Evolutionary conservation across 75 land plant genomes (phyloP), one percentile per base, ranked within the genome.

Genomic region (Azolla pinnata): DNA sequence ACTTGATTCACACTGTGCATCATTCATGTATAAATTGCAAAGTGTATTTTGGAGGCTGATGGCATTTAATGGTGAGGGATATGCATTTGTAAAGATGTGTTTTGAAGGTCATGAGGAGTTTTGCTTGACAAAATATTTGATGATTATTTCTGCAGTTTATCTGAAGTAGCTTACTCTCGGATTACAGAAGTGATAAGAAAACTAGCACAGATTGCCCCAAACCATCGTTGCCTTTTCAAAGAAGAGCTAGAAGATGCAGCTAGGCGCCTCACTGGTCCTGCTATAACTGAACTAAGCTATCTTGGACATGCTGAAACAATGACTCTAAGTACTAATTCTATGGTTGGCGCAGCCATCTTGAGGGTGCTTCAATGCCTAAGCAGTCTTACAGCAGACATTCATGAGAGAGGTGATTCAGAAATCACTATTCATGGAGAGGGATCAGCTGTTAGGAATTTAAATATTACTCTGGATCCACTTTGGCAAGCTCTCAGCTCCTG

Each of bases 101-200:
- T 29, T 49, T 21, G 57, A 4, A 4, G 4, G 32, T 19, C 32
- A 49, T 19, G 16, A n/a, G n/a, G n/a, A n/a, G n/a, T n/a, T n/a
- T n/a, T n/a, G n/a, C n/a, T n/a, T n/a, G n/a, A n/a, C n/a, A n/a
- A n/a, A n/a, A n/a, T n/a, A n/a, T n/a, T n/a, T n/a, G n/a, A n/a
- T n/a, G n/a, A n/a, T n/a, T n/a, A 29, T 28, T 57, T 59, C 12
- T 51, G 33, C 77, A 75, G 77, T 44, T 57, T 75, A 24, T 64
- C 77, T 45, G 67, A 62, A 18, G 56, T 35, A 10, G 73, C 74
- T 21, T 75, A 75, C 31, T 21, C 61, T 2, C 62, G 67, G 10
- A 67, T 70, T 5, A 49, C 77, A 32, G 77, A 75, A 52, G 67
- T 75, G 1, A 25, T 75, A 32, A 75, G 69, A 62, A 75, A 75